phyloP scores from a whole-genome alignment of 2,329 filamentous ascomycete genomes.

The Sphaerulina vaccinii region DNA sequence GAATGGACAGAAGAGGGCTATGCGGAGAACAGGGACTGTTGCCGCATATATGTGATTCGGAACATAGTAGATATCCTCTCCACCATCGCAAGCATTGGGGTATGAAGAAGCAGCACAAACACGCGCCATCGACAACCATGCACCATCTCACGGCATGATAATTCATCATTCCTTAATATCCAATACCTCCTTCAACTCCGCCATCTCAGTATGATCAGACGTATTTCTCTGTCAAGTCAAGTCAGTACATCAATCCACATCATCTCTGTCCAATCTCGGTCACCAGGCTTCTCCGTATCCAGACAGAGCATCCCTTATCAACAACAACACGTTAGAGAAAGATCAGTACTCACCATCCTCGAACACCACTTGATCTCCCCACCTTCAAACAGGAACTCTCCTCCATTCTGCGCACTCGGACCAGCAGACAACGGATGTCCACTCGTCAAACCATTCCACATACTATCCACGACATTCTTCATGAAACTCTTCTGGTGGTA shows the following conservation, averaged over 20 bases:
- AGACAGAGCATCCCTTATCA: neutral
- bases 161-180: constrained; percentile 27
- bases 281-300: too few relatives aligned
- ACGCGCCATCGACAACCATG: too few relatives aligned
- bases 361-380: constrained; percentile 36
- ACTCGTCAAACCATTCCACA: constrained; percentile 28
- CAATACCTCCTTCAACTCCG: constrained; percentile 36
- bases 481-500: constrained; percentile 24
- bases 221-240: constrained; percentile 38
- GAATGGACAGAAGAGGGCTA: too few relatives aligned
- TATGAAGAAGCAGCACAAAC: too few relatives aligned
- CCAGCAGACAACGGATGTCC: constrained; percentile 30
- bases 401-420: constrained; percentile 33
- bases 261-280: too few relatives aligned
- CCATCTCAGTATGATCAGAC: constrained; percentile 37
- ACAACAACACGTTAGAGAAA: neutral
- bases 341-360: constrained; percentile 3
- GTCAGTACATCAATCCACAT: neutral
- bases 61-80: too few relatives aligned
- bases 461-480: constrained; percentile 23
- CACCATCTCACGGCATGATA: too few relatives aligned
- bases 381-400: constrained; percentile 40
- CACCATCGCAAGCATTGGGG: too few relatives aligned
- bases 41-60: too few relatives aligned
- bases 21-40: too few relatives aligned